A percentile compares a stretch with the other conserved stretches of the same genome.
phyloP scores from a whole-genome alignment of 139 green algal genomes.

The Closterium sp. region DNA sequence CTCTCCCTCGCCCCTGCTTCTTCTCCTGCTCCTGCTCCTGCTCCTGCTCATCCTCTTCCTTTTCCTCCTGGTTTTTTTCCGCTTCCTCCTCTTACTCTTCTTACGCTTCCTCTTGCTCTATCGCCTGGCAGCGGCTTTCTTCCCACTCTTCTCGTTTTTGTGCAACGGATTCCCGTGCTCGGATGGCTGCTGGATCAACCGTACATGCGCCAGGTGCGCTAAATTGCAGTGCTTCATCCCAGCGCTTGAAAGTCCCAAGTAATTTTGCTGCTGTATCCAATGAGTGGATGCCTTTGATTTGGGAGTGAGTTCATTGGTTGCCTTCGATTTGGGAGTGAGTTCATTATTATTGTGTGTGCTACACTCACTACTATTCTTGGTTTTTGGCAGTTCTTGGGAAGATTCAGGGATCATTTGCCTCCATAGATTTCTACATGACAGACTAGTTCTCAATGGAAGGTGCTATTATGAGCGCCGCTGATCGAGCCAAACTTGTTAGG shows the following conservation, averaged over 20 bases:
- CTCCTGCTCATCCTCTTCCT: too few relatives aligned
- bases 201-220: constrained; percentile 2
- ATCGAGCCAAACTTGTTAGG: not conserved
- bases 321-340: too few relatives aligned
- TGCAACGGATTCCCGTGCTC: constrained; percentile 60
- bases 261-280: too few relatives aligned
- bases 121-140: constrained; percentile 74
- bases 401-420: not conserved
- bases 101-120: not conserved
- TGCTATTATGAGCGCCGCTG: not conserved
- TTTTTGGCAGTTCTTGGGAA: not conserved
- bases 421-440: not conserved
- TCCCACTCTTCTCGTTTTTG: constrained; percentile 85
- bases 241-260: too few relatives aligned
- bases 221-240: not conserved
- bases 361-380: too few relatives aligned
- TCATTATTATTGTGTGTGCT: too few relatives aligned
- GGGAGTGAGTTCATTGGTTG: too few relatives aligned
- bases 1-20: not conserved
- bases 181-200: constrained; percentile 62
- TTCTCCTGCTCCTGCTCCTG: not conserved
- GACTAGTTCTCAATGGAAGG: not conserved
- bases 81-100: not conserved
- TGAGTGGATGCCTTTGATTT: too few relatives aligned
- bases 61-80: not conserved